Percentiles rank a stretch among this genome's conserved stretches.
Conservation (phyloP, 805 yeast species). For the Brettanomyces bruxellensis region DNA sequence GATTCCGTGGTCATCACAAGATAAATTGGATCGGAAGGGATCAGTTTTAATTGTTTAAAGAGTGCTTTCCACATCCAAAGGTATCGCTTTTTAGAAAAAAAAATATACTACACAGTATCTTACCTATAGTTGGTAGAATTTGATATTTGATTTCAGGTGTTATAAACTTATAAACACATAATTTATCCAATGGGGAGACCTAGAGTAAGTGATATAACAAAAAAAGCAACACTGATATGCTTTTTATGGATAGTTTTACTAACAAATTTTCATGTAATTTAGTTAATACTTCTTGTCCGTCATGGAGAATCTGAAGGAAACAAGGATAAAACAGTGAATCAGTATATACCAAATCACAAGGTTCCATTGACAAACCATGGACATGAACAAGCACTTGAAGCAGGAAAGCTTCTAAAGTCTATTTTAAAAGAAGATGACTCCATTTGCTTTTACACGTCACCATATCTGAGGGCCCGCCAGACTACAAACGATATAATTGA, state of each 20-base stretch:
- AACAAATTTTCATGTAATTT: constrained; percentile 9
- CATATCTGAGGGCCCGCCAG: constrained; percentile 76
- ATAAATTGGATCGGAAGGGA: neutral
- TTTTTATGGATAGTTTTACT: constrained; percentile 4
- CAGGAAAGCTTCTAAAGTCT: constrained; percentile 41
- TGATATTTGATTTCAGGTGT: no score
- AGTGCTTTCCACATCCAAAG: no score
- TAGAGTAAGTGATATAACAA: constrained; percentile 24
- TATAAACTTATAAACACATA: no score
- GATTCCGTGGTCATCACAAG: neutral
- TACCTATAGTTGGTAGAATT: no score
- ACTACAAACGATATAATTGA: constrained; percentile 65
- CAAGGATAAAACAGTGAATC: constrained; percentile 73
- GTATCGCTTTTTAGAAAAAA: no score
- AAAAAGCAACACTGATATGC: neutral
- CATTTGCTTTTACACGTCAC: constrained; percentile 78
- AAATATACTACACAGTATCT: no score
- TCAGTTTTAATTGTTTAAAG: no score
- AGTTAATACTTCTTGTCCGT: constrained; percentile 65
- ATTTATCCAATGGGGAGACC: constrained; percentile 27
- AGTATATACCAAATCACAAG: constrained; percentile 70
- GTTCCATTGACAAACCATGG: constrained; percentile 70
- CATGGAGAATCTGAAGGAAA: constrained; percentile 95
- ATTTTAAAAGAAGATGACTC: constrained; percentile 34
- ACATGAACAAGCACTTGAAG: constrained; percentile 49